Conservation (phyloP, 495 filamentous ascomycete genomes). For the Lophium mytilinum region DNA sequence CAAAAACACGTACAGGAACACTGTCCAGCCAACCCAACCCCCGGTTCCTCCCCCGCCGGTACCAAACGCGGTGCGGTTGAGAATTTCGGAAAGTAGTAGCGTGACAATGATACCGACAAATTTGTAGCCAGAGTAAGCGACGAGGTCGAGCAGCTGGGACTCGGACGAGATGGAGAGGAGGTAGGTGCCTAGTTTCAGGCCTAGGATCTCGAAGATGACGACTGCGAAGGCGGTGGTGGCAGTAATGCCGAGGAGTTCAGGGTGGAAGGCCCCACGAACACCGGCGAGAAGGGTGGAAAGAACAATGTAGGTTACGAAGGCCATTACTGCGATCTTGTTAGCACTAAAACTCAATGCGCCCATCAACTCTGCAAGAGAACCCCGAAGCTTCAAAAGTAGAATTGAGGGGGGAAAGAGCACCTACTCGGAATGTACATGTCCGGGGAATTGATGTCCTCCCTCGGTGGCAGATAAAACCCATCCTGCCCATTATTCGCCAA, state of each 20-base stretch:
- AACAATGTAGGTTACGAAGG: slow-evolving; percentile 93
- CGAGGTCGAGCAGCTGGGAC: slow-evolving; percentile 77
- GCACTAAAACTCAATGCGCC: background rate
- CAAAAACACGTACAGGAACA: slow-evolving; percentile 83
- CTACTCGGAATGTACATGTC: slow-evolving; percentile 91
- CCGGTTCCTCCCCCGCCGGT: slow-evolving; percentile 64
- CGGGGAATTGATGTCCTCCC: slow-evolving; percentile 93
- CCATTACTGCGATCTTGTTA: slow-evolving; percentile 49
- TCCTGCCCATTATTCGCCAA: slow-evolving; percentile 48
- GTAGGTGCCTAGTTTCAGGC: slow-evolving; percentile 86
- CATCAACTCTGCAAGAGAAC: background rate
- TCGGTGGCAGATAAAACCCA: slow-evolving; percentile 84
- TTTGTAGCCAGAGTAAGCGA: slow-evolving; percentile 97
- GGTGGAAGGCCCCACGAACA: slow-evolving; percentile 85
- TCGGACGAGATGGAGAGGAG: slow-evolving; percentile 85
- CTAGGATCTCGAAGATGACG: slow-evolving; percentile 76
- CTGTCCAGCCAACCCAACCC: slow-evolving; percentile 77
- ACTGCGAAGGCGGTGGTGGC: slow-evolving; percentile 76
- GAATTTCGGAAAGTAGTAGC: slow-evolving; percentile 63
- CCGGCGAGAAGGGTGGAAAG: slow-evolving; percentile 83
- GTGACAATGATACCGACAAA: slow-evolving; percentile 94
- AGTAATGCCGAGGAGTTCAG: slow-evolving; percentile 81
- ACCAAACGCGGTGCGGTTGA: slow-evolving; percentile 40
- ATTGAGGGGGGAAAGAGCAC: background rate
- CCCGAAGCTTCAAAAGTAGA: background rate